Conservation (phyloP, 2,329 filamentous ascomycete species). For the Neopestalotiopsis rosae region DNA sequence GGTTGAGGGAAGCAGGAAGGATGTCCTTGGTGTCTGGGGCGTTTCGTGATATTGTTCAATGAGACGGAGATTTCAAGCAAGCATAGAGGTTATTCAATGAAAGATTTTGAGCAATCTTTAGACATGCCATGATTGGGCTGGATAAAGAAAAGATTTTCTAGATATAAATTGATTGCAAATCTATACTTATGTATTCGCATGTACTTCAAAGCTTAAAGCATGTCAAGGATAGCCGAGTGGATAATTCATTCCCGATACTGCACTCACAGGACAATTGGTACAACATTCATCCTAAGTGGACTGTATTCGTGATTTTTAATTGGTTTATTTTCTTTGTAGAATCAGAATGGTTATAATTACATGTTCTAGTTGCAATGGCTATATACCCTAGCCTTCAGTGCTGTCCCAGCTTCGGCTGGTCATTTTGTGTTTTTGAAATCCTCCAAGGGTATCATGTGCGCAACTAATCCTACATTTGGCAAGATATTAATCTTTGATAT, state of each 20-base stretch:
- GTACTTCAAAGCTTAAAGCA: too few relatives aligned
- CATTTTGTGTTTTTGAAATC: constrained; percentile 17
- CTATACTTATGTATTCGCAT: too few relatives aligned
- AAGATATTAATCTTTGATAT: constrained; percentile 10
- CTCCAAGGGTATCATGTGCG: constrained; percentile 33
- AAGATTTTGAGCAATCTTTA: too few relatives aligned
- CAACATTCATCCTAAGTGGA: too few relatives aligned
- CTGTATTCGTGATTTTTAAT: background rate
- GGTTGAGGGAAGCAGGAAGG: constrained; percentile 18
- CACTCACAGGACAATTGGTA: too few relatives aligned
- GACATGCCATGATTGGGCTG: too few relatives aligned
- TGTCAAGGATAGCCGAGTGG: too few relatives aligned
- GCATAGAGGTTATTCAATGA: too few relatives aligned
- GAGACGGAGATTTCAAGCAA: background rate
- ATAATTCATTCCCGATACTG: too few relatives aligned
- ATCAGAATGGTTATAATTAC: constrained; percentile 25
- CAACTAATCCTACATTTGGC: constrained; percentile 19
- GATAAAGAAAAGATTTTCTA: too few relatives aligned
- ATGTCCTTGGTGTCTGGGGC: constrained; percentile 36
- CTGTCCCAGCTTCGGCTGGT: constrained; percentile 13
- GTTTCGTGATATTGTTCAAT: constrained; percentile 22
- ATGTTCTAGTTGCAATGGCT: constrained; percentile 31
- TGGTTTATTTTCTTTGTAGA: background rate
- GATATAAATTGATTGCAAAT: too few relatives aligned
- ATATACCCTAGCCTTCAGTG: constrained; percentile 15